A percentile compares a stretch with the other conserved stretches of the same genome.
Evolutionary conservation across 768 basidiomycete species (phyloP).

Genomic region (Psilocybe cubensis): DNA sequence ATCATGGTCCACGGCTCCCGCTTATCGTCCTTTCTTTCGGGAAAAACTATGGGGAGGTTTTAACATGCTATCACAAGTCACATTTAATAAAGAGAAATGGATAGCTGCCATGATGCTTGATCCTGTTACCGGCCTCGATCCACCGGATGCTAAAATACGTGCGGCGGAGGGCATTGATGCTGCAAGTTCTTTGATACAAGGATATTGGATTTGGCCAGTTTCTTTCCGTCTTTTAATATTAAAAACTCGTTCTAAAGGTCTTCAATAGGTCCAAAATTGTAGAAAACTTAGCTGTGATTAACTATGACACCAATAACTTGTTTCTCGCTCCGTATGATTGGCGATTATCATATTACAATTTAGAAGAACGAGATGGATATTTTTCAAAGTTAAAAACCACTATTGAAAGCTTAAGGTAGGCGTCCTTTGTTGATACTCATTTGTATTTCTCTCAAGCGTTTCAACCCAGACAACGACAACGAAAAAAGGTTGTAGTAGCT

Average conservation of each 20-base stretch:
- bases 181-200: conserved; percentile 83
- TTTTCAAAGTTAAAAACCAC: conserved; percentile 81
- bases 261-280: conserved; percentile 81
- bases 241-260: neutral
- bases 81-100: conserved; percentile 89
- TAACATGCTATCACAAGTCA: conserved; percentile 81
- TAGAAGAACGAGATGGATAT: conserved; percentile 90
- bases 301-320: conserved; percentile 91
- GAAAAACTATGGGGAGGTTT: conserved; percentile 83
- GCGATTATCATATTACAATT: conserved; percentile 86
- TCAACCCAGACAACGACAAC: conserved; percentile 58
- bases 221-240: neutral
- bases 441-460: neutral
- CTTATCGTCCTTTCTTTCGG: conserved; percentile 89
- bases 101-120: conserved; percentile 90
- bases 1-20: conserved; percentile 90
- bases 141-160: conserved; percentile 81
- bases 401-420: conserved; percentile 80
- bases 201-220: conserved; percentile 93
- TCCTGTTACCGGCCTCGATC: conserved; percentile 89
- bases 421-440: conserved; percentile 4
- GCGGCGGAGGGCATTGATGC: conserved; percentile 94
- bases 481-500: conserved; percentile 79
- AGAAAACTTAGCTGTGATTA: conserved; percentile 91
- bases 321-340: conserved; percentile 90